Conservation (phyloP, 1,139 yeast genomes). For the Debaryomyces singareniensis region DNA sequence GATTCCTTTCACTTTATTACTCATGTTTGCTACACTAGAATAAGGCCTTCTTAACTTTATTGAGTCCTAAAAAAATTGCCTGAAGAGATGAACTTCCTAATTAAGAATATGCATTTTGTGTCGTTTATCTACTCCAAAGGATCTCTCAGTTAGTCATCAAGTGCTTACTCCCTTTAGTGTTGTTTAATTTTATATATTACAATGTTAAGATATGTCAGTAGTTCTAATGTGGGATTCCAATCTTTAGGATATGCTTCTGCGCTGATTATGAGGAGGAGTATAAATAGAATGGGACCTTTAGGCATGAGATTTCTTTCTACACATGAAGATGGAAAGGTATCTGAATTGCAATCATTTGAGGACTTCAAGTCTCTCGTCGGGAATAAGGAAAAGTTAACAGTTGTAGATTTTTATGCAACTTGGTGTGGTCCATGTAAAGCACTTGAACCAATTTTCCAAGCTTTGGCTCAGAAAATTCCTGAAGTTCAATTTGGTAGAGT, state of each 20-base stretch:
- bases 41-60: background rate
- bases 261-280: too few species aligned
- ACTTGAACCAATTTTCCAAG: slow-evolving; percentile 32
- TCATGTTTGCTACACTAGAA: slow-evolving; percentile 16
- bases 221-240: too few species aligned
- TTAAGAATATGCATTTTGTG: too few species aligned
- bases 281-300: too few species aligned
- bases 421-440: slow-evolving; percentile 47
- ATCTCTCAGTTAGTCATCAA: too few species aligned
- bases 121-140: too few species aligned
- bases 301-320: too few species aligned
- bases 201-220: too few species aligned
- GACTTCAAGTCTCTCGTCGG: slow-evolving; percentile 13
- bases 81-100: background rate
- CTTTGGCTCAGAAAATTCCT: slow-evolving; percentile 31
- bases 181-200: too few species aligned
- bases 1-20: slow-evolving; percentile 24
- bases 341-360: slow-evolving; percentile 13
- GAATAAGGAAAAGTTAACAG: slow-evolving; percentile 22
- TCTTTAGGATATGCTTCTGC: too few species aligned
- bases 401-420: slow-evolving; percentile 38
- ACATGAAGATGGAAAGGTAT: slow-evolving; percentile 15
- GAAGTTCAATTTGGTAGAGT: slow-evolving; percentile 34
- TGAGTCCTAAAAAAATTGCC: background rate
- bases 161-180: too few species aligned